Base-by-base conservation (phyloP, 179 eudicot genomes). In the Silene noctiflora region DNA sequence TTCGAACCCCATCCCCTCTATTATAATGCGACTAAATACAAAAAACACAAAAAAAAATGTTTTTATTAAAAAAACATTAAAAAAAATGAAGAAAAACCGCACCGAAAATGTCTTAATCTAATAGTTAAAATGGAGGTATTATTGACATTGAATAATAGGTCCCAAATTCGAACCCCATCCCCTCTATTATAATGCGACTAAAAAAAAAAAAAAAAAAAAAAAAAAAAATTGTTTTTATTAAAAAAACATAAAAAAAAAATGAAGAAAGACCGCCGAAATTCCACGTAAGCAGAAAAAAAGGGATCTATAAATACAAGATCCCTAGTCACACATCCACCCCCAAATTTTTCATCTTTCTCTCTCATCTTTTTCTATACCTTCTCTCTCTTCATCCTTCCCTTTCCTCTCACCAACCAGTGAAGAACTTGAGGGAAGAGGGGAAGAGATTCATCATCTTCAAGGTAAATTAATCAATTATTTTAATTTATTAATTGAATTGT, bases 211-310 rank as follows among this genome's bases (percentile, higher is more conserved):
- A n/a, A n/a, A n/a, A n/a, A n/a, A n/a, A n/a, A n/a, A n/a, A n/a
- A n/a, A n/a, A n/a, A n/a, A n/a, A n/a, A n/a, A n/a, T n/a, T n/a
- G n/a, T n/a, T n/a, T n/a, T n/a, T 35, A 35, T 35, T 35, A 35
- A 35, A 35, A 35, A 35, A 29, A 29, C 33, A 29, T 35, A 35
- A 4, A 39, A 39, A n/a, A 39, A 39, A 73, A 22, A 3, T 1
- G 13, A 35, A 35, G 14, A 58, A 66, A 39, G 11, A 8, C 39
- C 6, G 8, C 10, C 14, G 0, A 66, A 33, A 53, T 0, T 79
- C 77, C 81, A 79, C 78, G 27, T 73, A 44, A 74, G 62, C 81
- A 64, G 4, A 35, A 42, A 69, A 69, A 61, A 39, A 42, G 0
- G 35, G 31, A 14, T 0, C 51, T 80, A 70, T 71, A 75, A 33